phyloP scores from a whole-genome alignment of 2,329 filamentous ascomycete species.

The Claviceps paspali region DNA sequence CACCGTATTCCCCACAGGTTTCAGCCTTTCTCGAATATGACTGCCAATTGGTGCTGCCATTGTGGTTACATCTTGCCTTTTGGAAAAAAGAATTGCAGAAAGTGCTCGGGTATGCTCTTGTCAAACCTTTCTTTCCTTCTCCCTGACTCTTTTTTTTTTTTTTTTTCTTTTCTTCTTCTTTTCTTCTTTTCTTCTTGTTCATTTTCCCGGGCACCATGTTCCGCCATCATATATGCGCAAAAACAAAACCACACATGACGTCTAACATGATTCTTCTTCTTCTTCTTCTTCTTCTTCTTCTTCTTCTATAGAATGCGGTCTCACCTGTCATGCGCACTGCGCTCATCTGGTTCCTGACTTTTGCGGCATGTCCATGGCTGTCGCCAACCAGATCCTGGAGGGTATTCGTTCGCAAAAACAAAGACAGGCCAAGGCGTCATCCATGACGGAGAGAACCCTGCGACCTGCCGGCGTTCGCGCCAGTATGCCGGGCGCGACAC shows the following conservation, averaged over 20 bases:
- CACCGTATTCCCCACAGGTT: slow-evolving; percentile 97
- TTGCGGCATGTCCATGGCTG: slow-evolving; percentile 98
- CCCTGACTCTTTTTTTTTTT: too few species aligned
- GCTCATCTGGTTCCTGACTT: slow-evolving; percentile 95
- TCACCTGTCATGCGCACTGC: slow-evolving; percentile 83
- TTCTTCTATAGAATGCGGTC: slow-evolving; percentile 54
- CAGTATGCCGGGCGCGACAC: slow-evolving; percentile 24
- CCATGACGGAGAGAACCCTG: slow-evolving; percentile 51
- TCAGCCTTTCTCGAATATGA: slow-evolving; percentile 91
- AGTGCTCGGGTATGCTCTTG: slow-evolving; percentile 58
- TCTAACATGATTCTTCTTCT: too few species aligned
- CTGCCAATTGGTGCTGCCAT: slow-evolving; percentile 98
- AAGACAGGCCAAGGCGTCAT: slow-evolving; percentile 39
- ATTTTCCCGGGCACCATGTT: too few species aligned
- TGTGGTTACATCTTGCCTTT: slow-evolving; percentile 93
- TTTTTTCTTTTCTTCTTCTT: not conserved
- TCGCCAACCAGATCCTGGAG: slow-evolving; percentile 83
- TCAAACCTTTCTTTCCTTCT: too few species aligned
- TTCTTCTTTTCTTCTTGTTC: too few species aligned
- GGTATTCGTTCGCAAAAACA: slow-evolving; percentile 71
- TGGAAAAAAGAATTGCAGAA: slow-evolving; percentile 86
- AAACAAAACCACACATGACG: too few species aligned
- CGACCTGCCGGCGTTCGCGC: slow-evolving; percentile 35
- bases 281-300: not conserved
- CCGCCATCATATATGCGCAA: too few species aligned